phyloP scores from a whole-genome alignment of 2,329 filamentous ascomycete species.

The Pseudogymnoascus sp. region DNA sequence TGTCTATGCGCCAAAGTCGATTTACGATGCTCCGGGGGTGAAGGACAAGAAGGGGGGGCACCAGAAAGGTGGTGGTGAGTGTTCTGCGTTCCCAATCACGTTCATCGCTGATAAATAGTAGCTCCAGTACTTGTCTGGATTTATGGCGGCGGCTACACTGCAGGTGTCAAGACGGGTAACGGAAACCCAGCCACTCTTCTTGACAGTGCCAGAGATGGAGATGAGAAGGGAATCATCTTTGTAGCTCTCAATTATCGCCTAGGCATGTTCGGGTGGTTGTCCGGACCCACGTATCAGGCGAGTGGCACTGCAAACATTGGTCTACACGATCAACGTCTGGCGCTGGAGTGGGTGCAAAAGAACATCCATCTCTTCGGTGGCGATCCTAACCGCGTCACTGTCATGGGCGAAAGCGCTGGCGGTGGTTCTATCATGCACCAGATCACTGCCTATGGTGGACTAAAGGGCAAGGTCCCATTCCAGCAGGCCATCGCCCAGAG shows the following conservation, averaged over 20 bases:
- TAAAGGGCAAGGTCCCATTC: conserved; percentile 32
- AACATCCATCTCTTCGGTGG: conserved; percentile 49
- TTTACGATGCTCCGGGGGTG: conserved; percentile 24
- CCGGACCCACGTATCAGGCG: conserved; percentile 34
- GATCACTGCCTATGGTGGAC: conserved; percentile 38
- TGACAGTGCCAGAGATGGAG: conserved; percentile 23
- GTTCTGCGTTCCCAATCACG: not conserved
- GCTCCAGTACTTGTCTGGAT: conserved; percentile 42
- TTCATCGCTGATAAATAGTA: conserved; percentile 18
- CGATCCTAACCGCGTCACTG: conserved; percentile 40
- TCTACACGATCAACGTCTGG: conserved; percentile 45
- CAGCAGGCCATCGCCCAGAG: conserved; percentile 25
- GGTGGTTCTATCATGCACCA: conserved; percentile 43
- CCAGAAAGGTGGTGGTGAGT: conserved; percentile 13
- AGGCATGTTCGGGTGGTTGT: conserved; percentile 30
- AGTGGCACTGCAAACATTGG: conserved; percentile 41
- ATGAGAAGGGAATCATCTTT: conserved; percentile 31
- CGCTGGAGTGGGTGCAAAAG: conserved; percentile 48
- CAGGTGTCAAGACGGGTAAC: conserved; percentile 32
- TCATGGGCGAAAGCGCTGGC: conserved; percentile 44
- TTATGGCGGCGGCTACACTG: conserved; percentile 41
- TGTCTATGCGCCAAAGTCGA: conserved; percentile 35
- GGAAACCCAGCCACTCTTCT: conserved; percentile 34
- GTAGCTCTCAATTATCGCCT: conserved; percentile 31
- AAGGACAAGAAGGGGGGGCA: not conserved